Conservation (phyloP, 805 yeast species). For the Hanseniaspora jakobsenii region DNA sequence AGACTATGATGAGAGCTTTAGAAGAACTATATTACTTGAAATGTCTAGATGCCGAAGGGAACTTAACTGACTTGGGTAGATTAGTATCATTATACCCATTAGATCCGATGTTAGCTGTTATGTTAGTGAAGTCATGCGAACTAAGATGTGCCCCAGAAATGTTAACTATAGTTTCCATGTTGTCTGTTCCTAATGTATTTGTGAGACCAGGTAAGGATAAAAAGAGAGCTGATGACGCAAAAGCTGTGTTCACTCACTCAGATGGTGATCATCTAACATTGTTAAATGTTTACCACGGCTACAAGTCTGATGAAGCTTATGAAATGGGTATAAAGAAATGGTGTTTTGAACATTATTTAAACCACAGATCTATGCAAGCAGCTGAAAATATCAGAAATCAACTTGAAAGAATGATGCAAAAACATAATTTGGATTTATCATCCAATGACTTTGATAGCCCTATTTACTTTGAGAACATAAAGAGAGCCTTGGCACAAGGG, state of each 20-base stretch:
- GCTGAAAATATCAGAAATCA: constrained; percentile 85
- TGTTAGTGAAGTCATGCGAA: constrained; percentile 78
- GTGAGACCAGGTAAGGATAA: constrained; percentile 82
- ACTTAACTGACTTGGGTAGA: constrained; percentile 78
- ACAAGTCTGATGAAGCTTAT: constrained; percentile 59
- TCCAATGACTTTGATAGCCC: constrained; percentile 56
- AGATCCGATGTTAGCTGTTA: constrained; percentile 89
- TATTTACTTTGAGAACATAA: constrained; percentile 63
- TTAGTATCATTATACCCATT: constrained; percentile 86
- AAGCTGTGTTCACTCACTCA: constrained; percentile 76
- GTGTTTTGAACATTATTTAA: constrained; percentile 84
- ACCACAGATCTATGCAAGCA: constrained; percentile 67
- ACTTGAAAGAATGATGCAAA: constrained; percentile 69
- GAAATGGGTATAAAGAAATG: constrained; percentile 59
- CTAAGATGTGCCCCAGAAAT: constrained; percentile 82
- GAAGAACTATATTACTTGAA: constrained; percentile 86
- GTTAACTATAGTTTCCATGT: constrained; percentile 73
- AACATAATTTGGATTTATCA: constrained; percentile 59
- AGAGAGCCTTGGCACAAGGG: constrained; percentile 82
- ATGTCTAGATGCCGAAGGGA: constrained; percentile 86
- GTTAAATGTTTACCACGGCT: constrained; percentile 77
- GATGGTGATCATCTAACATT: constrained; percentile 92
- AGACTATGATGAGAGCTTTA: constrained; percentile 97
- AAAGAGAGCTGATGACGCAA: constrained; percentile 84
- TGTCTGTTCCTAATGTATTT: constrained; percentile 89